A percentile compares a stretch with the other conserved stretches of the same genome.
These are phyloP conservation scores for Neoboletus brunneissimus DNA, from an alignment of 768 basidiomycete genomes.

Conservation along the genomic window DNA sequence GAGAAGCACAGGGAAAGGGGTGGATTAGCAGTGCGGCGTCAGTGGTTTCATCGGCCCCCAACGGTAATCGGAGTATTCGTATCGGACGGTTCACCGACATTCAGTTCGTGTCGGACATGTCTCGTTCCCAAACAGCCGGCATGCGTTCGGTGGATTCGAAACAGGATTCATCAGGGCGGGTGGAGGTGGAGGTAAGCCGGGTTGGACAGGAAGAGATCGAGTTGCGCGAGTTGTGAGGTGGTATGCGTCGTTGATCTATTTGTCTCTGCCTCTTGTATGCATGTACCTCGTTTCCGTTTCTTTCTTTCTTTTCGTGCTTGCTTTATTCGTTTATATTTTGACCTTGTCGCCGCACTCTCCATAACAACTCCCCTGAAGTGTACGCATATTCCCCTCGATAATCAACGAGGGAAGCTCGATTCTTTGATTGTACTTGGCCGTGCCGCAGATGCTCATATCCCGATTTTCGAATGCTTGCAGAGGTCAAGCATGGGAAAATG, in stretches of 20 bases:
- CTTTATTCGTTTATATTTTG: background rate
- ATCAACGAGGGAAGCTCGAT: too few relatives aligned
- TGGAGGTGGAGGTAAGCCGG: constrained; percentile 45
- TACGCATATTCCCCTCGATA: too few relatives aligned
- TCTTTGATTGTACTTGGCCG: background rate
- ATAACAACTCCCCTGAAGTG: too few relatives aligned
- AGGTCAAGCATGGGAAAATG: too few relatives aligned
- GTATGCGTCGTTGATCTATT: background rate
- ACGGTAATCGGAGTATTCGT: constrained; percentile 7
- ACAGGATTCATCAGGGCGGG: background rate
- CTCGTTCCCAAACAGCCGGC: background rate
- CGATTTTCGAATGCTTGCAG: too few relatives aligned
- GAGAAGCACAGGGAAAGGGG: constrained; percentile 38
- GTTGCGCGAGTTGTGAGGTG: background rate
- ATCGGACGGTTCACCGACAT: constrained; percentile 23
- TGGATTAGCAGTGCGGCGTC: constrained; percentile 28
- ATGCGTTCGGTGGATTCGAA: constrained; percentile 12
- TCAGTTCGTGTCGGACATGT: constrained; percentile 18
- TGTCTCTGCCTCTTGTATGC: background rate
- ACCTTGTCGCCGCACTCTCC: background rate
- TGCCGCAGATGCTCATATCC: too few relatives aligned
- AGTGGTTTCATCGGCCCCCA: background rate
- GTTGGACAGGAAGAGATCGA: constrained; percentile 46
- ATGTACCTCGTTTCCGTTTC: background rate
- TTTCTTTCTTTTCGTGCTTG: background rate